These are phyloP conservation scores for Teunomyces panamensis DNA, from an alignment of 805 yeast species.

Conservation along the genomic window DNA sequence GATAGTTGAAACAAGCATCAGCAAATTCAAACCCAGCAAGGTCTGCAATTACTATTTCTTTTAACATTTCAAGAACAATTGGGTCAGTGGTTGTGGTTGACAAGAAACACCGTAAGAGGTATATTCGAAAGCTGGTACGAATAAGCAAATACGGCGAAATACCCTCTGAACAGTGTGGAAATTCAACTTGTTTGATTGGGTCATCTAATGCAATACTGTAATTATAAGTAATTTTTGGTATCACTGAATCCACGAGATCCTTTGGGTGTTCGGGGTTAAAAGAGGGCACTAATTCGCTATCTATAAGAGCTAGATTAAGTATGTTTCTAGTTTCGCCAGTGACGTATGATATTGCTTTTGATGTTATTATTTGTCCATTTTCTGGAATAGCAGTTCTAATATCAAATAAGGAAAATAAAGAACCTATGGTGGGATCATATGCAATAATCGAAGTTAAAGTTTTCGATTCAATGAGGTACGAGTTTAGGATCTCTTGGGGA, in stretches of 20 bases:
- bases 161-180: slow-evolving; percentile 18
- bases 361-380: not conserved
- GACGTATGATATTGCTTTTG: slow-evolving; percentile 22
- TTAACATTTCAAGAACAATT: slow-evolving; percentile 10
- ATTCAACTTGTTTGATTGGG: slow-evolving; percentile 39
- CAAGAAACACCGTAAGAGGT: slow-evolving; percentile 25
- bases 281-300: not conserved
- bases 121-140: slow-evolving; percentile 34
- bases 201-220: slow-evolving; percentile 17
- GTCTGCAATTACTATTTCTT: slow-evolving; percentile 17
- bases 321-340: slow-evolving; percentile 30
- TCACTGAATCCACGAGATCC: slow-evolving; percentile 6
- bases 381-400: slow-evolving; percentile 9
- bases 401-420: slow-evolving; percentile 18
- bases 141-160: slow-evolving; percentile 30
- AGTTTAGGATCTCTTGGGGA: slow-evolving; percentile 20
- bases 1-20: slow-evolving; percentile 46
- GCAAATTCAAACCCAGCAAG: slow-evolving; percentile 38
- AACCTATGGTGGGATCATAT: slow-evolving; percentile 36
- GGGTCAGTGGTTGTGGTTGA: not conserved
- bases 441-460: slow-evolving; percentile 21
- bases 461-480: slow-evolving; percentile 22
- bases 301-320: slow-evolving; percentile 20
- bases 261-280: not conserved
- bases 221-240: slow-evolving; percentile 9